Percentiles rank a stretch among this genome's conserved stretches.
These are phyloP conservation scores for Phytophthora vignae DNA, from an alignment of 352 stramenopile species.

Conservation along the genomic window DNA sequence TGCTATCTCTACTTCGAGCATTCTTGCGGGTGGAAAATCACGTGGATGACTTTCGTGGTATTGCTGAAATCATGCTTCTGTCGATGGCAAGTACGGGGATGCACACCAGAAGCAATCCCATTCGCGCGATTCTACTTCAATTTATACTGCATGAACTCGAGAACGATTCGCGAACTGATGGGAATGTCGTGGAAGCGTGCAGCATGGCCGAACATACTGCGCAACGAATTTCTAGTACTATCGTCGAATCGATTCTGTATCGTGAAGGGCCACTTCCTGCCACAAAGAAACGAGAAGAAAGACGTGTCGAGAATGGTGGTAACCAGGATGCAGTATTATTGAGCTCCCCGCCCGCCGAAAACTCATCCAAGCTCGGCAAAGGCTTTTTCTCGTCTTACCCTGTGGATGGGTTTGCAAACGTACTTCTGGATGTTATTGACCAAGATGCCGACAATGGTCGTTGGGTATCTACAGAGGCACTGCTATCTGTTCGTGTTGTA, in stretches of 20 bases:
- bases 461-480: conserved; percentile 48
- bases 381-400: conserved; percentile 8
- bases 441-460: conserved; percentile 32
- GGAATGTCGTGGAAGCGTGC: not conserved
- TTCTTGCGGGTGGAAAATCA: conserved; percentile 72
- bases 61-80: conserved; percentile 59
- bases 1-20: conserved; percentile 47
- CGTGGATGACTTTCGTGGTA: conserved; percentile 53
- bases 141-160: conserved; percentile 69
- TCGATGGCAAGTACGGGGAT: conserved; percentile 49
- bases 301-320: conserved; percentile 28
- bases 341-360: conserved; percentile 21
- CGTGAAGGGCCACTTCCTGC: conserved; percentile 14
- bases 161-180: conserved; percentile 29
- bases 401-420: conserved; percentile 46
- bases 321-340: conserved; percentile 18
- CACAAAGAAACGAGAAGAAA: conserved; percentile 50
- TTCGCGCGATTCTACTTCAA: conserved; percentile 57
- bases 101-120: conserved; percentile 35
- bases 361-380: conserved; percentile 14
- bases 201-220: not conserved
- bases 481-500: conserved; percentile 61
- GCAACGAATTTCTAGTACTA: conserved; percentile 38
- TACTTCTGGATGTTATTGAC: conserved; percentile 67
- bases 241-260: conserved; percentile 56